These are phyloP conservation scores for Arabidopsis hybrid DNA, from an alignment of 441 rosid species.

Conservation along the genomic window DNA sequence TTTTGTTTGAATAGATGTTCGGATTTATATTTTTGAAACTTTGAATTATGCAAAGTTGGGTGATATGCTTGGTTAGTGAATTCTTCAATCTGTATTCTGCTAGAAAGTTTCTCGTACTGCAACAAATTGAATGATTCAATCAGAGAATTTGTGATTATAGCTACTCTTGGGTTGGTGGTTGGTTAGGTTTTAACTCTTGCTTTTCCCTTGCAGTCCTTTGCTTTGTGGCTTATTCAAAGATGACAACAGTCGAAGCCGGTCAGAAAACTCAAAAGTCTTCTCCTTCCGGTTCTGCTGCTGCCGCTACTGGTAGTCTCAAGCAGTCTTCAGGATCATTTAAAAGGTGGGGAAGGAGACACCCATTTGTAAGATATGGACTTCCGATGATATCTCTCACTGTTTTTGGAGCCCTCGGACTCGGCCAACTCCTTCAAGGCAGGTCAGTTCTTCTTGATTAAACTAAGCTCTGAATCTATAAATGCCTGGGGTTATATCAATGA, in stretches of 20 bases:
- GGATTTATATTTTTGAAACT: not conserved
- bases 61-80: not conserved
- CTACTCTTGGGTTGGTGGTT: not conserved
- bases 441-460: constrained; percentile 42
- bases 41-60: not conserved
- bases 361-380: constrained; percentile 86
- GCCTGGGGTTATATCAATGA: not conserved
- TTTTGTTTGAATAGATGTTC: not conserved
- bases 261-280: constrained; percentile 43
- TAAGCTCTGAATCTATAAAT: not conserved
- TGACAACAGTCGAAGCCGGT: constrained; percentile 51
- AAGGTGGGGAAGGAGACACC: constrained; percentile 87
- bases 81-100: not conserved
- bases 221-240: constrained; percentile 35
- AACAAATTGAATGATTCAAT: not conserved
- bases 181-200: not conserved
- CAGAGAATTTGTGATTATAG: not conserved
- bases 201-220: not conserved
- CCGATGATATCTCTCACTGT: constrained; percentile 96
- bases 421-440: constrained; percentile 96
- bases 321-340: constrained; percentile 56
- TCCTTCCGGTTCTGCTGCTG: constrained; percentile 19
- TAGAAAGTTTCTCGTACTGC: not conserved
- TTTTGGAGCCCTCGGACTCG: constrained; percentile 78
- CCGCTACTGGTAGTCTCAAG: constrained; percentile 31